Evolutionary conservation across 768 basidiomycete species (phyloP), one percentile per base, ranked within the genome.

Genomic region (Cystofilobasidium bisporidii): DNA sequence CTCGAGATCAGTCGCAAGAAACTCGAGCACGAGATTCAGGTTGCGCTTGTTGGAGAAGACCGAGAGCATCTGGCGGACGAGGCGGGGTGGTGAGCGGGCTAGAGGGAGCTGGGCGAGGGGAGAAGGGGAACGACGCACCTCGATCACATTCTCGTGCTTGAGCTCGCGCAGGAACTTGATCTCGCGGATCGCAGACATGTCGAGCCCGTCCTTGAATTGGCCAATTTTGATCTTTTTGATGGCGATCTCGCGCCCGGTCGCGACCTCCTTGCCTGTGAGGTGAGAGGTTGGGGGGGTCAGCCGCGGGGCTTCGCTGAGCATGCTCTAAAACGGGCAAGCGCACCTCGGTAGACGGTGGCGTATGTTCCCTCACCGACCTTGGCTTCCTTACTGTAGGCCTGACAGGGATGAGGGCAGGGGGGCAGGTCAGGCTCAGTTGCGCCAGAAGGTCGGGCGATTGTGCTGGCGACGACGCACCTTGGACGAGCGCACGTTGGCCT

Each of bases 171-270:
- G 81, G 76, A 92, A 97, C 77, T 96, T 97, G 74, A 99, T 93
- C 79, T 99, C 96, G 18, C 96, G 87, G 65, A 99, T 86, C 66
- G 96, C 96, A 70, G 91, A 94, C 92, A 99, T 97, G 78, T 98
- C 94, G 40, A 99, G 82, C 17, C 96, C 96, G 78, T 98, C 96
- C 76, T 93, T 94, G 81, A 94, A 92, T 72, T 89, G 88, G 6
- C 92, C 91, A 18, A 93, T 87, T 74, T 94, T 94, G 72, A 96
- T 94, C 79, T 98, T 98, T 81, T 99, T 99, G 72, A 99, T 94
- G 65, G 96, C 96, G 0, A 97, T 86, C 77, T 86, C 88, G n/a
- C 85, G 81, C 36, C 85, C 85, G 2, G 88, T 89, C 0, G 84
- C 79, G 22, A 83, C 81, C 72, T 91, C 87, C 70, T 86, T 81